These are phyloP conservation scores for Amphicarpaea edgeworthii DNA, from an alignment of 306 rosid genomes.

Conservation along the genomic window DNA sequence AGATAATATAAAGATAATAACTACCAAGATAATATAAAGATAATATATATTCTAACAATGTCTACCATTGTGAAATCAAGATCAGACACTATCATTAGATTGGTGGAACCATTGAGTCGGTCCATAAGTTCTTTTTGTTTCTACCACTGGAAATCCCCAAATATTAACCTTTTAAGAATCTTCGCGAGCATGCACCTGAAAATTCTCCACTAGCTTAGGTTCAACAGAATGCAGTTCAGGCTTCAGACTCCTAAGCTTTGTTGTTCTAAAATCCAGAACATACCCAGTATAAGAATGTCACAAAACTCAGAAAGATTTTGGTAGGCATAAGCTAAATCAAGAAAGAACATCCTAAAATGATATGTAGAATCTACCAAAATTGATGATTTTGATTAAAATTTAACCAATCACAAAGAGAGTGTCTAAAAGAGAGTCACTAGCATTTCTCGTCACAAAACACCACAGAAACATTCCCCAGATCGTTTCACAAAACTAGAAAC, in stretches of 20 bases:
- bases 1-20: too few species aligned
- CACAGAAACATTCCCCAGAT: too few species aligned
- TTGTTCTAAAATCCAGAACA: slow-evolving; percentile 9
- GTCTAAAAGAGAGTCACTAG: too few species aligned
- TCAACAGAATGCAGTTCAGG: slow-evolving; percentile 13
- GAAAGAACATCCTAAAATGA: too few species aligned
- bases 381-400: too few species aligned
- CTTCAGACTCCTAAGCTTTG: slow-evolving; percentile 5
- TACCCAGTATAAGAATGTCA: background rate
- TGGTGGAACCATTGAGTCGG: slow-evolving; percentile 61
- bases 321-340: too few species aligned
- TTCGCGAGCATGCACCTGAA: slow-evolving; percentile 9
- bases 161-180: background rate
- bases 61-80: slow-evolving; percentile 86
- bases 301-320: background rate
- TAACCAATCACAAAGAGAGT: too few species aligned
- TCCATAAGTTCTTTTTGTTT: slow-evolving; percentile 53
- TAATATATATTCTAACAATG: too few species aligned
- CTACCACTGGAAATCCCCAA: slow-evolving; percentile 22
- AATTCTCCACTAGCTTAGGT: slow-evolving; percentile 25
- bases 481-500: too few species aligned
- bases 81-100: slow-evolving; percentile 86
- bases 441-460: too few species aligned
- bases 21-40: too few species aligned
- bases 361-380: too few species aligned